Base-by-base conservation (phyloP, 2,329 filamentous ascomycete genomes). In the Colletotrichum liriopes region DNA sequence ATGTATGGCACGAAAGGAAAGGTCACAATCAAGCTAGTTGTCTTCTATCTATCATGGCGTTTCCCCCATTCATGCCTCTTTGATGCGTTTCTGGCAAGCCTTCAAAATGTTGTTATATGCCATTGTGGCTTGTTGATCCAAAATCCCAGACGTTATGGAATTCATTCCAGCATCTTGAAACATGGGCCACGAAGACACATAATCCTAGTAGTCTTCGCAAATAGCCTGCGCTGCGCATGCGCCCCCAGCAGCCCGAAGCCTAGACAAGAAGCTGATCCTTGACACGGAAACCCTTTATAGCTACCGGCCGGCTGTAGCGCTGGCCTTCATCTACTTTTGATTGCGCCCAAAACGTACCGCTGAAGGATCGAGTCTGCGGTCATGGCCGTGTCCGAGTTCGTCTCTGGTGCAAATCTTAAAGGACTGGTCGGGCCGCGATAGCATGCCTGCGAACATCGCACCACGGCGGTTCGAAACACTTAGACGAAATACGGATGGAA, bases 401-500 rank as follows among this genome's bases (percentile, higher is more conserved):
- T 23, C 18, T 54, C 26, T 8, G 26, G 6, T 52, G 3, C 26
- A n/a, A 20, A 54, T 35, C 51, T 8, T 2, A 29, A 20, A n/a
- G 51, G 35, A 35, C 7, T 23, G 37, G 52, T 55, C 32, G 11
- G 52, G 20, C 52, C 56, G 23, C 29, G 5, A 37, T 37, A 3
- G 35, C 32, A 16, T n/a, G 7, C 12, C 6, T 18, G 29, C 29
- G 29, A 51, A 12, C 45, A 23, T 11, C 43, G 23, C 39, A 29
- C 20, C 32, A 14, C 7, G 14, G 20, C 47, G 39, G 41, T n/a
- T 61, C 43, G n/a, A 45, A 61, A 37, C 20, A 20, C 23, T 32
- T 16, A n/a, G 18, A 18, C 9, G 3, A 43, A 64, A 9, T 43
- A 39, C 37, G 61, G 49, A 55, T 64, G 49, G 49, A 64, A 64